phyloP scores from a whole-genome alignment of 768 basidiomycete species.

The Phylloporus sp. region DNA sequence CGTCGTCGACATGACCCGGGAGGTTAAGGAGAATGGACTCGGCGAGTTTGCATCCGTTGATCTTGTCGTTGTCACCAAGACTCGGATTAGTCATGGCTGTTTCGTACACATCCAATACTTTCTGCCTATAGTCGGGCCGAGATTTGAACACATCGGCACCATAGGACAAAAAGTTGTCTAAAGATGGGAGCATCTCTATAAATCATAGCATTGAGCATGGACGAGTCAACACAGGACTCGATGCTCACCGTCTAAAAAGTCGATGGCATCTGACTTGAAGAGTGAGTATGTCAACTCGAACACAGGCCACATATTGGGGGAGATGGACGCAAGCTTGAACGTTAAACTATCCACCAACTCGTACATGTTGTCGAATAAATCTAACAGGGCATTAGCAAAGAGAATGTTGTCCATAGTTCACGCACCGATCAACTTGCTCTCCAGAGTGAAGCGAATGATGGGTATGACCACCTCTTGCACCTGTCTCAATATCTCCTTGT shows the following conservation, averaged over 20 bases:
- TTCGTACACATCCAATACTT: constrained; percentile 80
- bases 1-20: constrained; percentile 74
- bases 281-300: constrained; percentile 79
- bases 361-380: constrained; percentile 84
- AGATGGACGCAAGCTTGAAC: constrained; percentile 72
- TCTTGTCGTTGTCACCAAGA: constrained; percentile 79
- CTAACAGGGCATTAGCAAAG: constrained; percentile 33
- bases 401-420: background rate
- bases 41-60: constrained; percentile 81
- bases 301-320: constrained; percentile 82
- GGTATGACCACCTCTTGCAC: constrained; percentile 82
- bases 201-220: background rate
- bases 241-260: constrained; percentile 76
- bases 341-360: constrained; percentile 82
- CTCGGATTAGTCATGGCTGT: constrained; percentile 64
- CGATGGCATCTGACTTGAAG: constrained; percentile 80
- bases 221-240: background rate
- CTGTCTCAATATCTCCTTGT: constrained; percentile 70
- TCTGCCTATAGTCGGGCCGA: constrained; percentile 71
- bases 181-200: constrained; percentile 78
- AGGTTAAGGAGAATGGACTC: constrained; percentile 81
- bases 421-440: constrained; percentile 73
- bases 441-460: constrained; percentile 69
- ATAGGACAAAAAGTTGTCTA: constrained; percentile 87
- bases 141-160: constrained; percentile 73